Evolutionary conservation across 2,329 filamentous ascomycete genomes (phyloP).

Genomic region (Drechmeria coniospora): DNA sequence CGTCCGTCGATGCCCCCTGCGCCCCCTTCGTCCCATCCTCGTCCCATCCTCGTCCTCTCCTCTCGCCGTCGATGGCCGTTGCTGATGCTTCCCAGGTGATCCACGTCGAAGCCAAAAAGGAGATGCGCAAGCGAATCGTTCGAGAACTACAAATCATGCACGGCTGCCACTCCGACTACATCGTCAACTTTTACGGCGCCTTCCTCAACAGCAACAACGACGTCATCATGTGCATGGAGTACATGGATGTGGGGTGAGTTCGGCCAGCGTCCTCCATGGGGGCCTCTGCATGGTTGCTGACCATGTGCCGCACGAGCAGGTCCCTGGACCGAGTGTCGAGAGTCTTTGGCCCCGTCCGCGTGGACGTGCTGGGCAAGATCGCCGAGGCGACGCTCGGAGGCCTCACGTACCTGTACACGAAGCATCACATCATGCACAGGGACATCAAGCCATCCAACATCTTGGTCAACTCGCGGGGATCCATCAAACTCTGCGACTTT

Average conservation of each 20-base stretch:
- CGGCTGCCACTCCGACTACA: conserved; percentile 90
- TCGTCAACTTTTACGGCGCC: conserved; percentile 94
- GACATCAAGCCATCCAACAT: conserved; percentile 99
- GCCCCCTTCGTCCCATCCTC: neutral
- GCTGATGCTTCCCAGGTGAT: conserved; percentile 52
- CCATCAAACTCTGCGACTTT: conserved; percentile 97
- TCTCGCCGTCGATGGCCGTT: too few relatives aligned
- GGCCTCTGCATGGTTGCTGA: neutral
- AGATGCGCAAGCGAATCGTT: conserved; percentile 92
- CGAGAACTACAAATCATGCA: conserved; percentile 97
- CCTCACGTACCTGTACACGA: conserved; percentile 85
- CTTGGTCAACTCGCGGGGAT: conserved; percentile 81
- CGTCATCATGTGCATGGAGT: conserved; percentile 99
- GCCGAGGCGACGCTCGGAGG: conserved; percentile 89
- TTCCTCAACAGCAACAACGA: conserved; percentile 95
- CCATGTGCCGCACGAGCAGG: conserved; percentile 27
- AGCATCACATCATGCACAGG: conserved; percentile 96
- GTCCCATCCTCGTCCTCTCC: too few relatives aligned
- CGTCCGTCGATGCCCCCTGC: neutral
- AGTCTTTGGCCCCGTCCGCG: conserved; percentile 85
- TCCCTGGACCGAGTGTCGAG: conserved; percentile 87
- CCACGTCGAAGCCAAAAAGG: conserved; percentile 93
- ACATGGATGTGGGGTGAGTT: conserved; percentile 96
- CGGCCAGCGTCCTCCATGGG: neutral
- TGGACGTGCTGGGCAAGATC: conserved; percentile 95